phyloP scores from a whole-genome alignment of 108 stramenopile genomes.

The Pseudonitzschia pungens region DNA sequence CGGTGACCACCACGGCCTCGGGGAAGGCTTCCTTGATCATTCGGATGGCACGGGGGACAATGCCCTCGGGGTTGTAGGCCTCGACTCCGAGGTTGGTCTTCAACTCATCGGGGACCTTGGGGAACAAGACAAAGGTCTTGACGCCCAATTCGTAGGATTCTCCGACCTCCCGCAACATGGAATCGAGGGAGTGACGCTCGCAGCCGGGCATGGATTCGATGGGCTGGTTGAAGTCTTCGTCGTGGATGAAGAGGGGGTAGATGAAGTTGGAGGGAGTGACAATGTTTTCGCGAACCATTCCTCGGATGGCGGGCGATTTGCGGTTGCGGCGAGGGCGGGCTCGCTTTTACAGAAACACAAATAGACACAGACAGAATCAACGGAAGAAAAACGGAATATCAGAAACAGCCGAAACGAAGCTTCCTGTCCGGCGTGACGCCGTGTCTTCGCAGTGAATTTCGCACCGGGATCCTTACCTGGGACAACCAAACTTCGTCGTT shows the following conservation, averaged over 20 bases:
- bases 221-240: slow-evolving; percentile 78
- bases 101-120: slow-evolving; percentile 92
- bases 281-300: slow-evolving; percentile 95
- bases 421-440: too few relatives aligned
- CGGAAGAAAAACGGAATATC: background rate
- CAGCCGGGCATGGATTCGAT: slow-evolving; percentile 97
- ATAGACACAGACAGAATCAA: background rate
- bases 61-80: slow-evolving; percentile 96
- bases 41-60: slow-evolving; percentile 92
- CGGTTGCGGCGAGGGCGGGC: slow-evolving; percentile 94
- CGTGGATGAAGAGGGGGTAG: slow-evolving; percentile 98
- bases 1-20: slow-evolving; percentile 89
- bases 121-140: slow-evolving; percentile 92
- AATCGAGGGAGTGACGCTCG: slow-evolving; percentile 79
- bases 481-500: slow-evolving; percentile 78
- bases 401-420: background rate
- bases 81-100: slow-evolving; percentile 96
- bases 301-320: slow-evolving; percentile 88
- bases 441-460: slow-evolving; percentile 1
- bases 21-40: slow-evolving; percentile 94
- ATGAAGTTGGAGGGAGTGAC: slow-evolving; percentile 96
- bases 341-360: too few relatives aligned
- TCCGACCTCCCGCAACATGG: slow-evolving; percentile 91
- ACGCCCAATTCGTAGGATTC: slow-evolving; percentile 88
- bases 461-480: slow-evolving; percentile 48